Evolutionary conservation across 495 filamentous ascomycete species (phyloP), one percentile per base, ranked within the genome.

Genomic region (Daldinia vernicosa): DNA sequence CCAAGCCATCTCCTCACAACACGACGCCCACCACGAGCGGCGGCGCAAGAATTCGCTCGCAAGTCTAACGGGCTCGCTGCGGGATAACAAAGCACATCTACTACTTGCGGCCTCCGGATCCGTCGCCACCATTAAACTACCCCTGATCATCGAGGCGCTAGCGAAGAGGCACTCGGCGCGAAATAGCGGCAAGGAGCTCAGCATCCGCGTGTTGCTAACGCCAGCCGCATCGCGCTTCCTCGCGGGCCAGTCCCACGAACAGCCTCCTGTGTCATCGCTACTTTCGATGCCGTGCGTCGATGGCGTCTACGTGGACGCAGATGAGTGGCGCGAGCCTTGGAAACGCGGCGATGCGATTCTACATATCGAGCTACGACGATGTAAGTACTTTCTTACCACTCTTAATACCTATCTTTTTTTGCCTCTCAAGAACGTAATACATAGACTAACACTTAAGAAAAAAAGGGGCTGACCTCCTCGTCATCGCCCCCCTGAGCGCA

Each of bases 101-200:
- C 88, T 97, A 19, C 87, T 97, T 47, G 91, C 90, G 51, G 90
- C 90, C 22, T 89, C 47, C 45, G 70, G 82, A 45, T 86, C 84
- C 11, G 93, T 97, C 37, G 95, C 94, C 52, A 93, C 93, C 8
- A 95, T 97, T 80, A 98, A 98, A 74, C 85, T 98, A 28, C 92
- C 92, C 6, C 83, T 85, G 61, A 93, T 97, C 60, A 76, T 91
- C 54, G 60, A 81, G 11, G 79, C 88, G 1, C 84, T 97, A 6
- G 80, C 84, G 57, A 52, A 52, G 9, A 43, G 28, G 19, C 69
- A 72, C 50, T 19, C 45, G n/a, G 15, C 32, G 6, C 11, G 51
- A 7, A 12, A 32, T 17, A 43, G 59, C 61, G 63, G 59, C 57
- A 62, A 47, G 8, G 84, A 86, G 65, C 84, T 97, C 43, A 90